Conservation (phyloP, 208 protist genomes). For the Acanthamoeba sp. region DNA sequence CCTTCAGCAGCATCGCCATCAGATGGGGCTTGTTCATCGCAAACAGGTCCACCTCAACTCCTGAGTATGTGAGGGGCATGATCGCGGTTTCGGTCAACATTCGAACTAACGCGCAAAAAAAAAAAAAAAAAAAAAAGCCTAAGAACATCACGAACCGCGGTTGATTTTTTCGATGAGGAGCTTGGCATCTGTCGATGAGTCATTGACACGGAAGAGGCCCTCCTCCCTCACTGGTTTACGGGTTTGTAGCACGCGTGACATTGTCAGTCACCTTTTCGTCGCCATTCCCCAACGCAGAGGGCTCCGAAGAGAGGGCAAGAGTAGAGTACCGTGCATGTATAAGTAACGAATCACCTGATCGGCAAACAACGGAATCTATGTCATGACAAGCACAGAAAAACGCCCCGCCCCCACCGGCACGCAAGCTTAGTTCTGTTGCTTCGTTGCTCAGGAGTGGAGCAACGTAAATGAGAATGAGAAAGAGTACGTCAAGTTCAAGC, state of each 20-base stretch:
- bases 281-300: too few species aligned
- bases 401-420: too few species aligned
- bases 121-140: too few species aligned
- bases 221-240: conserved; percentile 28
- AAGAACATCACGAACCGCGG: neutral
- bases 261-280: too few species aligned
- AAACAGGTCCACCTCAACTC: conserved; percentile 70
- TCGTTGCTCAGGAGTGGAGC: too few species aligned
- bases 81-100: too few species aligned
- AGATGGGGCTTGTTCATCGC: conserved; percentile 70
- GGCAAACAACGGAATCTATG: conserved; percentile 69
- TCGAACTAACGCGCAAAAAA: too few species aligned
- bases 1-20: conserved; percentile 63
- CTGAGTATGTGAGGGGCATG: neutral
- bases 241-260: too few species aligned
- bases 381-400: too few species aligned
- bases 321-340: conserved; percentile 62
- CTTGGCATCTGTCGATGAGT: conserved; percentile 64
- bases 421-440: too few species aligned
- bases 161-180: conserved; percentile 70
- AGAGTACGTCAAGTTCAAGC: conserved; percentile 56
- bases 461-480: too few species aligned
- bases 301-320: too few species aligned
- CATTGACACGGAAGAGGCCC: conserved; percentile 50
- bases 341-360: conserved; percentile 68